Conservation (phyloP, 2,329 filamentous ascomycete species). For the Boeremia exigua region DNA sequence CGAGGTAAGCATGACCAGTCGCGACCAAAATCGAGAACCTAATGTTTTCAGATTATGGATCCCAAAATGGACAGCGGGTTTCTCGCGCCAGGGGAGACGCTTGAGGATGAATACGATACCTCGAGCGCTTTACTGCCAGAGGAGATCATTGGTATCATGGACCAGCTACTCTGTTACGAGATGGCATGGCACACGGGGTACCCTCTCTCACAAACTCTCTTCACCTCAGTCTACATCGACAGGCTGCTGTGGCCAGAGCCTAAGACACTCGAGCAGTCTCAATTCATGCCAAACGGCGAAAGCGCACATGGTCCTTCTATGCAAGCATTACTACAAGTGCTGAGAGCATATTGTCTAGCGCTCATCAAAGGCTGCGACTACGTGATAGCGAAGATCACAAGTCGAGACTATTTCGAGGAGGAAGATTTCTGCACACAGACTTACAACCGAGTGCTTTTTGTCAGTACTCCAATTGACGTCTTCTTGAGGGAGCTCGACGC, state of each 20-base stretch:
- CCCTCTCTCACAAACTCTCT: slow-evolving; percentile 90
- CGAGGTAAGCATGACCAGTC: slow-evolving; percentile 57
- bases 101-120: slow-evolving; percentile 84
- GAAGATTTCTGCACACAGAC: slow-evolving; percentile 96
- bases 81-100: slow-evolving; percentile 75
- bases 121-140: slow-evolving; percentile 70
- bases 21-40: neutral
- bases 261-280: slow-evolving; percentile 66
- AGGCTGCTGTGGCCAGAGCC: slow-evolving; percentile 76
- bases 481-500: slow-evolving; percentile 44
- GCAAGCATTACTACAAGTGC: slow-evolving; percentile 55
- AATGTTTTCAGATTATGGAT: slow-evolving; percentile 82
- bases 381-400: slow-evolving; percentile 77
- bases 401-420: slow-evolving; percentile 95
- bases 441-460: slow-evolving; percentile 79
- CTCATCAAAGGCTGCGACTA: slow-evolving; percentile 82
- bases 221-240: slow-evolving; percentile 91
- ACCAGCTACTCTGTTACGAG: slow-evolving; percentile 89
- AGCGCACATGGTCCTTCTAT: slow-evolving; percentile 27
- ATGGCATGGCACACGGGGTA: slow-evolving; percentile 98
- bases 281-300: slow-evolving; percentile 57
- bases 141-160: slow-evolving; percentile 91
- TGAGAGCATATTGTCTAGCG: slow-evolving; percentile 85
- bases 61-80: slow-evolving; percentile 98
- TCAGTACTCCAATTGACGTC: slow-evolving; percentile 46